Conservation (phyloP, 345 rosid genomes). For the Carallia brachiata region DNA sequence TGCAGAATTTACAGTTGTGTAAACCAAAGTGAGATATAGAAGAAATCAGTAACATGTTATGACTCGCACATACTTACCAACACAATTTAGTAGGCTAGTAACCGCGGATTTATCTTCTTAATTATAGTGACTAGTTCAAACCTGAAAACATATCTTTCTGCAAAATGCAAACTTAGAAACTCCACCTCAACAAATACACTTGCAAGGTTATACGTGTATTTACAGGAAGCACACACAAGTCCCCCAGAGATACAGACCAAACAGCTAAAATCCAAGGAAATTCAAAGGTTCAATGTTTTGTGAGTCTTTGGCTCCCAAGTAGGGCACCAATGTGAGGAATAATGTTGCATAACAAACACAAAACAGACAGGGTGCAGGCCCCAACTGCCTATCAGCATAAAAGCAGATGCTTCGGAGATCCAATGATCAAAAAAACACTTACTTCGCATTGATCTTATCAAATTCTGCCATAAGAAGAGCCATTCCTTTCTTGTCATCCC, state of each 20-base stretch:
- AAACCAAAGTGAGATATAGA: too few species aligned
- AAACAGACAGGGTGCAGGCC: neutral
- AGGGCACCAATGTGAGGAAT: too few species aligned
- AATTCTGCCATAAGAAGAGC: slow-evolving; percentile 80
- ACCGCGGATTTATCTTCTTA: neutral
- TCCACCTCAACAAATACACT: too few species aligned
- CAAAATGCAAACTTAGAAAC: too few species aligned
- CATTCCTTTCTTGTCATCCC: slow-evolving; percentile 91
- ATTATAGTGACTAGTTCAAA: neutral
- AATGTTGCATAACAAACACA: too few species aligned
- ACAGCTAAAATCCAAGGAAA: too few species aligned
- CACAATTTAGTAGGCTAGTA: neutral
- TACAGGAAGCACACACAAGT: too few species aligned
- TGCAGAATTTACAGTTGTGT: neutral
- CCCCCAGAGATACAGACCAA: too few species aligned
- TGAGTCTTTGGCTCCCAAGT: too few species aligned
- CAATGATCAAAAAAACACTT: slow-evolving; percentile 11
- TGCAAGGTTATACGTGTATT: too few species aligned
- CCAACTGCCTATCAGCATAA: neutral
- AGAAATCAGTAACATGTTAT: too few species aligned
- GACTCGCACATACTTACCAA: neutral
- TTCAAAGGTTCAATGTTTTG: too few species aligned
- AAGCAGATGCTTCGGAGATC: neutral
- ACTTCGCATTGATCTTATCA: slow-evolving; percentile 91
- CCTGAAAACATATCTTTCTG: neutral